Conservation (phyloP, 192 early-diverging fungal genomes). For the Gamsiella multidivaricata region DNA sequence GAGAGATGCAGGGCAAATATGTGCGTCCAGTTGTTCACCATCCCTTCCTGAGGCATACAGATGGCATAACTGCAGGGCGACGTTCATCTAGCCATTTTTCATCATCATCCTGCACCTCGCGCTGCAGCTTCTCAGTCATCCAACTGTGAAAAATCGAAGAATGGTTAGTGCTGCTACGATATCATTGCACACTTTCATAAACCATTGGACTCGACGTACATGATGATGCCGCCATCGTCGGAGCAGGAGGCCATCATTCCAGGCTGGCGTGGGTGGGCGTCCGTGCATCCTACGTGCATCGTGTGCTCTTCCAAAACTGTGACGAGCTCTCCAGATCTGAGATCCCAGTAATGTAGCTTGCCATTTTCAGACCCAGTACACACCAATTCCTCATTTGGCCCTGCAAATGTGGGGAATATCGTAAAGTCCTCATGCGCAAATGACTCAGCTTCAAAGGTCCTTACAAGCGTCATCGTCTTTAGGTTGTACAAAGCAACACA, state of each 20-base stretch:
- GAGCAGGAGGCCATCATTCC: slow-evolving; percentile 34
- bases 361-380: slow-evolving; percentile 34
- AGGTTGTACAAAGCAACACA: slow-evolving; percentile 27
- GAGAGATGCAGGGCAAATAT: too few relatives aligned
- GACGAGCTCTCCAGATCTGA: slow-evolving; percentile 29
- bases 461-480: slow-evolving; percentile 12
- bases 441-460: slow-evolving; percentile 26
- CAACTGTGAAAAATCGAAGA: slow-evolving; percentile 20
- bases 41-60: slow-evolving; percentile 27
- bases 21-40: too few relatives aligned
- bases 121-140: slow-evolving; percentile 19
- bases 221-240: slow-evolving; percentile 29
- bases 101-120: slow-evolving; percentile 8
- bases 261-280: slow-evolving; percentile 1
- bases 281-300: slow-evolving; percentile 15
- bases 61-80: background rate
- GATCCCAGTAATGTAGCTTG: slow-evolving; percentile 30
- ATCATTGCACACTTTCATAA: too few relatives aligned
- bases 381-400: slow-evolving; percentile 18
- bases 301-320: slow-evolving; percentile 29
- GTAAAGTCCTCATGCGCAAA: background rate
- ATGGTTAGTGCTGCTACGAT: too few relatives aligned
- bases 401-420: slow-evolving; percentile 17
- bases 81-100: slow-evolving; percentile 28
- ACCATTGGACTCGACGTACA: slow-evolving; percentile 10